These are phyloP conservation scores for Bombardia bombarda DNA, from an alignment of 495 filamentous ascomycete genomes.

Conservation along the genomic window DNA sequence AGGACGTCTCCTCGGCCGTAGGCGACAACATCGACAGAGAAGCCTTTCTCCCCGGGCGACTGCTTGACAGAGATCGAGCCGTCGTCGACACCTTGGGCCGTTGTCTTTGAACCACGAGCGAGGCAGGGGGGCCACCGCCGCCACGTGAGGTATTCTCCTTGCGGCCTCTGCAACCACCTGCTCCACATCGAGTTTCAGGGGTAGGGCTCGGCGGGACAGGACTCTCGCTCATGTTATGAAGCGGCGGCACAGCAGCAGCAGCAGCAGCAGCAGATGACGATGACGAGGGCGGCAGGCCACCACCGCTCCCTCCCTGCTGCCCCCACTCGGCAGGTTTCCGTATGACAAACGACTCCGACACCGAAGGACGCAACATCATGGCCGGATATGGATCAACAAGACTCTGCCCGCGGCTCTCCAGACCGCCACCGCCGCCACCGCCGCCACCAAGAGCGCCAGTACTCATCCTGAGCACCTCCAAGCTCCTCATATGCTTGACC, in stretches of 20 bases:
- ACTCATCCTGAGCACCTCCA: conserved; percentile 22
- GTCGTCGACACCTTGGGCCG: conserved; percentile 16
- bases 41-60: background rate
- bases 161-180: conserved; percentile 1
- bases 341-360: conserved; percentile 16
- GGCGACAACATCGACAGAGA: conserved; percentile 22
- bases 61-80: conserved; percentile 8
- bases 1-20: conserved; percentile 21
- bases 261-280: background rate
- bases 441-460: background rate
- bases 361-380: conserved; percentile 14
- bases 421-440: no score
- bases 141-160: background rate
- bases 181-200: conserved; percentile 14
- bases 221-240: conserved; percentile 11
- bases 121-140: background rate
- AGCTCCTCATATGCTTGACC: conserved; percentile 42
- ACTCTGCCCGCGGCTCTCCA: no score
- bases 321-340: conserved; percentile 14
- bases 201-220: conserved; percentile 22
- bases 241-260: background rate
- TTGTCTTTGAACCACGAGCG: conserved; percentile 15
- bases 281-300: background rate
- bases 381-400: background rate
- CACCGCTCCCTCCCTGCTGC: no score